Percentiles rank a stretch among this genome's conserved stretches.
Evolutionary conservation across 1,284 basidiomycete species (phyloP).

Genomic region (Ceratobasidium sp.): DNA sequence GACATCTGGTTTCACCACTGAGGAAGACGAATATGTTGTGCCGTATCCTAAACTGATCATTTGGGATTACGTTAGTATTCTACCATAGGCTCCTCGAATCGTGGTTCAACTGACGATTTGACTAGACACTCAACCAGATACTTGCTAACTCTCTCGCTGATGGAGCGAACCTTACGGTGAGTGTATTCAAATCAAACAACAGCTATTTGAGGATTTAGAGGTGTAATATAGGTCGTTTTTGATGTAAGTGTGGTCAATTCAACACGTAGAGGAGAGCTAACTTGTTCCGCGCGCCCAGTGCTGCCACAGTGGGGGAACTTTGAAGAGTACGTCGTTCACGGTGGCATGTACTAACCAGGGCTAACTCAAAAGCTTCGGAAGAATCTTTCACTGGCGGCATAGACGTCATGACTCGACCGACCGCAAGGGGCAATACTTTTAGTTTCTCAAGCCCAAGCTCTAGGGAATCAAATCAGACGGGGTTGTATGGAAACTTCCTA

Average conservation of each 20-base stretch:
- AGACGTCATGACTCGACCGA: too few species aligned
- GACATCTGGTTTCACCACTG: not conserved
- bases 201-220: not conserved
- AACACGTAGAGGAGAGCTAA: too few species aligned
- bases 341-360: not conserved
- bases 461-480: too few species aligned
- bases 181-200: not conserved
- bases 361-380: not conserved
- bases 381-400: not conserved
- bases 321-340: not conserved
- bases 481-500: too few species aligned
- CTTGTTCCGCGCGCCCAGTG: not conserved
- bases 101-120: too few species aligned
- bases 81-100: not conserved
- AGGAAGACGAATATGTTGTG: not conserved
- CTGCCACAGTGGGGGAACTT: slow-evolving; percentile 37
- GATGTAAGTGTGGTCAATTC: slow-evolving; percentile 10
- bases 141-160: slow-evolving; percentile 4
- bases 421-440: too few species aligned
- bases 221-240: slow-evolving; percentile 1
- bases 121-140: slow-evolving; percentile 4
- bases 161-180: slow-evolving; percentile 32
- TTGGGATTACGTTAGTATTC: slow-evolving; percentile 24
- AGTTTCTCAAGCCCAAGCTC: too few species aligned
- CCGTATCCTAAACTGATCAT: not conserved